These are phyloP conservation scores for Toxoplasma gondii DNA, from an alignment of 169 alveolate species.

Conservation along the genomic window DNA sequence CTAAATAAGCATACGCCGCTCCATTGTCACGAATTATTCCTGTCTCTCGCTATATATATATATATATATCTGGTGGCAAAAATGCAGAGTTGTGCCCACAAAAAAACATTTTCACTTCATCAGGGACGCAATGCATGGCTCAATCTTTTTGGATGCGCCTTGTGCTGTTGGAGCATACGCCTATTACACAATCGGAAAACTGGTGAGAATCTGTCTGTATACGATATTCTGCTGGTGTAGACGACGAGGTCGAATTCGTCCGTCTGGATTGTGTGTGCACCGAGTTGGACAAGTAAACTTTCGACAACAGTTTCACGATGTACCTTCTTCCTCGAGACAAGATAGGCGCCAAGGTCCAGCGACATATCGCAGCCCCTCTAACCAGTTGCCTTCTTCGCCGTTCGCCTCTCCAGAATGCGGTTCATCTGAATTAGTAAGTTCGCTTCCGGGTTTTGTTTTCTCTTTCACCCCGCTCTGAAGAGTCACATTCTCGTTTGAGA, in stretches of 20 bases:
- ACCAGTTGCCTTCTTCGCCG: constrained; percentile 19
- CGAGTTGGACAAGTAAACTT: no score
- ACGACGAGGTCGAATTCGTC: no score
- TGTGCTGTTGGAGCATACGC: neutral
- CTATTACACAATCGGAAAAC: neutral
- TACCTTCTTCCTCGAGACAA: neutral
- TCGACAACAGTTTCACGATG: neutral
- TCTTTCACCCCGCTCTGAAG: neutral
- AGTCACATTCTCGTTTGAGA: neutral
- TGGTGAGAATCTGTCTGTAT: neutral
- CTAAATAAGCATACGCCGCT: no score
- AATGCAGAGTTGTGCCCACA: no score
- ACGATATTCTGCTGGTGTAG: no score
- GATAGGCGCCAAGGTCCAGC: neutral
- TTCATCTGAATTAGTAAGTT: no score
- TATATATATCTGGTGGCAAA: no score
- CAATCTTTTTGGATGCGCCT: neutral
- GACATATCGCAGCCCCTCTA: constrained; percentile 10
- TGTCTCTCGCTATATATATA: no score
- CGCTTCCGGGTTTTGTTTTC: neutral
- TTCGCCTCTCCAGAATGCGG: neutral
- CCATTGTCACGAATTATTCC: no score
- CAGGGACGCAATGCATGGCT: no score
- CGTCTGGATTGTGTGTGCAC: no score
- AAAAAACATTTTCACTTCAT: no score